Evolutionary conservation across 495 filamentous ascomycete species (phyloP).

Genomic region (Sphaerosporella brunnea): DNA sequence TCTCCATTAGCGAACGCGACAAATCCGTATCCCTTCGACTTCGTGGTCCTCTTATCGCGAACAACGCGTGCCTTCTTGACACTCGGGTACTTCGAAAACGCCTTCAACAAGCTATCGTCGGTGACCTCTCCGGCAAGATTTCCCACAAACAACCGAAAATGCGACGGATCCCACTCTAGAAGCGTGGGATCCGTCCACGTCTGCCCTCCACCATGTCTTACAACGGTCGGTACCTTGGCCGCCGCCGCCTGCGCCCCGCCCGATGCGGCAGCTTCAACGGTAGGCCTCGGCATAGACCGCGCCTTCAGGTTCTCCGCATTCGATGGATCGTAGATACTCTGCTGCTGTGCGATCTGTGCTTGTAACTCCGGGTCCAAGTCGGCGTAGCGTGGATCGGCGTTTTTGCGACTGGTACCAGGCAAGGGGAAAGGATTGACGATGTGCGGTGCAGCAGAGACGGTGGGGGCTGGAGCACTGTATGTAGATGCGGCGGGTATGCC

Average conservation of each 20-base stretch:
- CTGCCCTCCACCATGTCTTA: constrained; percentile 80
- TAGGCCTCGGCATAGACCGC: constrained; percentile 15
- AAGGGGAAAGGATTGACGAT: constrained; percentile 77
- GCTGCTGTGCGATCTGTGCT: constrained; percentile 90
- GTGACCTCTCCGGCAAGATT: not conserved
- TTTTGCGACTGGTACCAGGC: constrained; percentile 25
- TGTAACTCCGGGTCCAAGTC: constrained; percentile 67
- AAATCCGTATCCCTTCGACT: not conserved
- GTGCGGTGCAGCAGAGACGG: constrained; percentile 43
- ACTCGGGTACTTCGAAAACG: not conserved
- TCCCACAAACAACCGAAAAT: not conserved
- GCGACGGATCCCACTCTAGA: constrained; percentile 82
- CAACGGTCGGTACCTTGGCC: constrained; percentile 50
- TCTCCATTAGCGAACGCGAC: constrained; percentile 50
- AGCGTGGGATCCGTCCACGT: constrained; percentile 73
- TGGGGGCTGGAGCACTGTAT: constrained; percentile 24
- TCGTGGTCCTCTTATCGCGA: not conserved
- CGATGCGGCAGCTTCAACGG: constrained; percentile 23
- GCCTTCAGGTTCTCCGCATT: constrained; percentile 25
- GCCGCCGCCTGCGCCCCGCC: constrained; percentile 27
- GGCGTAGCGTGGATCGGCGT: constrained; percentile 30
- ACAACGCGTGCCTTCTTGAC: not conserved
- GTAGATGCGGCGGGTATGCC: no score
- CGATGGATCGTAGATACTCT: constrained; percentile 67
- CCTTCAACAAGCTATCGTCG: not conserved